phyloP scores from a whole-genome alignment of 805 yeast genomes.

The Saturnispora ahearnii region DNA sequence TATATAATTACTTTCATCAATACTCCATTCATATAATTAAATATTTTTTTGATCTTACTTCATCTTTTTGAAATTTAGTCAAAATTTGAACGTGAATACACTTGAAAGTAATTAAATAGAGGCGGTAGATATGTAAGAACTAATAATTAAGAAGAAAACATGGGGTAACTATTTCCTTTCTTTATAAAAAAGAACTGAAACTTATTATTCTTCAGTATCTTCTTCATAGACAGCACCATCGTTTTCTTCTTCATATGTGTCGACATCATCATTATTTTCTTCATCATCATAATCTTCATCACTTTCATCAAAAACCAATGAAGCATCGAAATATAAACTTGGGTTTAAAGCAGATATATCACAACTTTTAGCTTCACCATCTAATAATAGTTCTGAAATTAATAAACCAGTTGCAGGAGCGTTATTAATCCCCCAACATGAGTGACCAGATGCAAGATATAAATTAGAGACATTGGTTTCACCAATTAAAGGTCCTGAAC shows the following conservation, averaged over 20 bases:
- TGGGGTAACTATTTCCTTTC: neutral
- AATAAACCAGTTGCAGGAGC: conserved; percentile 96
- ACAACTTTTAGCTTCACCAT: conserved; percentile 72
- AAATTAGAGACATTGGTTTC: conserved; percentile 79
- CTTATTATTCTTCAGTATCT: conserved; percentile 13
- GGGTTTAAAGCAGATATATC: conserved; percentile 82
- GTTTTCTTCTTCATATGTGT: conserved; percentile 17
- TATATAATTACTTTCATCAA: neutral
- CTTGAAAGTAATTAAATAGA: neutral
- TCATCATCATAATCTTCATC: conserved; percentile 23
- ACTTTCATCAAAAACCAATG: conserved; percentile 29
- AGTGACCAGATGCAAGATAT: conserved; percentile 83
- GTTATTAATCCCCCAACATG: conserved; percentile 98
- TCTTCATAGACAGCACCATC: conserved; percentile 12
- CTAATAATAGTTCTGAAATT: conserved; percentile 77
- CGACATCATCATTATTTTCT: conserved; percentile 18
- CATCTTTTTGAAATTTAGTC: neutral
- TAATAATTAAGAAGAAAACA: neutral
- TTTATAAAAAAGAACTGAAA: neutral
- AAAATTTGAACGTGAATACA: neutral
- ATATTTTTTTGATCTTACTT: neutral
- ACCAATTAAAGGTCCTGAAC: conserved; percentile 90
- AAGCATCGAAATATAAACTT: conserved; percentile 73
- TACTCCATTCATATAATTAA: neutral
- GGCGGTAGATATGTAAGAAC: neutral